Base-by-base conservation (phyloP, 768 basidiomycete species). In the Trametes gibbosa region DNA sequence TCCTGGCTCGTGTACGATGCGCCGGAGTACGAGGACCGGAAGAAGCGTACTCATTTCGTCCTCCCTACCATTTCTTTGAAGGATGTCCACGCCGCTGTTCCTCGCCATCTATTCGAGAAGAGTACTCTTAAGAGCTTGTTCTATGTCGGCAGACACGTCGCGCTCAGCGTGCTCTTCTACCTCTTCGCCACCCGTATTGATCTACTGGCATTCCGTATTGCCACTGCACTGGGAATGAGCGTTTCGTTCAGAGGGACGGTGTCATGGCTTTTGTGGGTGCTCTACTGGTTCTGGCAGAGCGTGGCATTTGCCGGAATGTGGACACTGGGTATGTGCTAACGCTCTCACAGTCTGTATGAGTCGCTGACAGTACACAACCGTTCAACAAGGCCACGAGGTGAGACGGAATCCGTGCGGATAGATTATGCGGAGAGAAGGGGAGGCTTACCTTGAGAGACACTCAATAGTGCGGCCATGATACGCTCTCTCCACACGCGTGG, bases 11-110 rank as follows among this genome's bases (percentile, higher is more conserved):
- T 48, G 12, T 46, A 21, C 25, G 79, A 81, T 60, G 76, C 79
- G 27, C 79, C 79, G 21, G 81, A 82, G 73, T 81, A 78, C 63
- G 76, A 78, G 60, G 73, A 74, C n/a, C 73, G 80, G 32, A 76
- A 69, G 59, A 67, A 67, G 24, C 75, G 69, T 52, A 65, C 67
- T 25, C 65, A 71, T 0, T 81, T 81, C 62, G 67, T 71, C 5
- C 79, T 78, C 5, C 79, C 80, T 4, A 70, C 75, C 24, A 49
- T 61, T n/a, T 56, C 60, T 54, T 63, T 81, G 46, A 79, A 77
- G 55, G 73, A 79, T 32, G 66, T 84, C 34, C 81, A 76, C 59
- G 72, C 76, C 14, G 81, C 77, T 7, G 76, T 84, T 25, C 81
- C 82, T 2, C 73, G 66, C 21, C 75, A 77, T 59, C 75, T 83